Base-by-base conservation (phyloP, 1,284 basidiomycete species). In the Singerocomus inundabilis region DNA sequence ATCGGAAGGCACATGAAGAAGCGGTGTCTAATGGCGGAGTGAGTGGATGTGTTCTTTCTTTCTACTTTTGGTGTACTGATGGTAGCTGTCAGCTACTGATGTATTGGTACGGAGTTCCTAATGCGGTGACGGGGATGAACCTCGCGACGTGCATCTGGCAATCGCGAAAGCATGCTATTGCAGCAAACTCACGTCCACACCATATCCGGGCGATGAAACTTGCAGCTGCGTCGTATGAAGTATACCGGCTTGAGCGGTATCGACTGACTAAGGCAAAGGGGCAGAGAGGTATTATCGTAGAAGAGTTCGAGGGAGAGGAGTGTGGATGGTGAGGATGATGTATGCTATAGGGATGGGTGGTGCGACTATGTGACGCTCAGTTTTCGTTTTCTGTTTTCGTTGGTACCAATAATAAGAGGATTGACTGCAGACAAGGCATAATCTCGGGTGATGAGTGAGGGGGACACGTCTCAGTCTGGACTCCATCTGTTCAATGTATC, bases 101-200 rank as follows among this genome's bases (percentile, higher is more conserved):
- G 59, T 95, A 95, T 66, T 94, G 93, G 92, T 94, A 93, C 61
- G 93, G 92, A 24, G 79, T 86, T n/a, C 93, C 93, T 2, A 77
- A 92, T 59, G 74, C 75, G 39, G 62, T 72, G 18, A 86, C 85
- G 0, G 86, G 91, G 0, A 76, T 90, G 69, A 96, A 96, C 67
- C 82, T 95, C 46, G 92, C 93, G 3, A 95, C 93, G n/a, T 96
- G 93, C 72, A 88, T 96, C 43, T 97, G 93, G 93, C 88, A 92
- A 69, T 91, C 87, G 34, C 82, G 91, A 5, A 78, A 79, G 55
- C 88, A 92, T 57, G 93, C 93, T 1, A 71, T 85, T 31, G 83
- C 83, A 7, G 93, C 93, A 0, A 92, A 85, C 59, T 80, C 82
- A 2, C 80, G 85, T 6, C 91, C 90, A 12, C 79, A 88, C 57